These are phyloP conservation scores for Talaromyces sp. DNA, from an alignment of 2,329 filamentous ascomycete species.

Conservation along the genomic window DNA sequence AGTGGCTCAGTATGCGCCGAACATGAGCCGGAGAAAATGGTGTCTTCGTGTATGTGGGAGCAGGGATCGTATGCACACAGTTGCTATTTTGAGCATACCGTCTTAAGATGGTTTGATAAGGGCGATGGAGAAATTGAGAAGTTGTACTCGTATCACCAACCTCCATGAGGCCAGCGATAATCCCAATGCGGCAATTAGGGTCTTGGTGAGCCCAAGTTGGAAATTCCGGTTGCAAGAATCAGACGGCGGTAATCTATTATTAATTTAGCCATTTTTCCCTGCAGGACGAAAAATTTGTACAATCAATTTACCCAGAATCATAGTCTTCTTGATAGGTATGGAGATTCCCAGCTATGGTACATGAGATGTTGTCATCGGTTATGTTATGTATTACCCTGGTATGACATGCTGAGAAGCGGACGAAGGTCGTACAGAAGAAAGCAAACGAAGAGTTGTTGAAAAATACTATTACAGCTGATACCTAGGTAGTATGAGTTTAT, in stretches of 20 bases:
- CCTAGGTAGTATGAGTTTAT: not conserved
- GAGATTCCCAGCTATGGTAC: not conserved
- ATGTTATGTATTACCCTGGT: not conserved
- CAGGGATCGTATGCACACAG: slow-evolving; percentile 1
- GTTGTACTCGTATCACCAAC: not conserved
- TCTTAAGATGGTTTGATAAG: not conserved
- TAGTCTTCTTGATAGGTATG: not conserved
- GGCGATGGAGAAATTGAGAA: not conserved
- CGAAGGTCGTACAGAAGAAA: not conserved
- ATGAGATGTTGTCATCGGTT: not conserved
- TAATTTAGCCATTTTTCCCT: too few relatives aligned
- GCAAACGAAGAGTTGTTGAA: not conserved
- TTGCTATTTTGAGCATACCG: not conserved
- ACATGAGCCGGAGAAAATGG: not conserved
- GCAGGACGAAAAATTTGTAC: not conserved
- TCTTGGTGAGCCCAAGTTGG: not conserved
- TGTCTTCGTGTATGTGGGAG: not conserved
- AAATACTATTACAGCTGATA: not conserved
- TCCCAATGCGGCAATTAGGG: not conserved
- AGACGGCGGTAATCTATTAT: not conserved
- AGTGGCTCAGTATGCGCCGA: not conserved
- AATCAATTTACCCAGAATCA: not conserved
- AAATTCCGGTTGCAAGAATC: not conserved
- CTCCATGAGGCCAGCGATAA: not conserved
- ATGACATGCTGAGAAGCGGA: not conserved